Conservation (phyloP, 116 monocot genomes). For the Dioscorea cayenensis region DNA sequence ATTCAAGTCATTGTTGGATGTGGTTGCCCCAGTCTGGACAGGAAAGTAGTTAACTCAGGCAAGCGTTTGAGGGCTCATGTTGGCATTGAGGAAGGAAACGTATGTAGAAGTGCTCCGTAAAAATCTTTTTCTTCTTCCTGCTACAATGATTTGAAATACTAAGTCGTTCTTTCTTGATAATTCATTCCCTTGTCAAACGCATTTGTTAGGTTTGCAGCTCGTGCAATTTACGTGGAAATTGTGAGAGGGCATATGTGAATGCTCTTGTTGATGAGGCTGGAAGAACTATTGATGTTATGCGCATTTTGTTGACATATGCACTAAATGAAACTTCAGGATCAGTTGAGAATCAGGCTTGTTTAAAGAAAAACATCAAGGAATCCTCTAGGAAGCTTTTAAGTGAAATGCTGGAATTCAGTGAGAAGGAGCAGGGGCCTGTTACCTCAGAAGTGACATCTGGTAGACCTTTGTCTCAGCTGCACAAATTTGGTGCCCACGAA, state of each 20-base stretch:
- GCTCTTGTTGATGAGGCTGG: conserved; percentile 56
- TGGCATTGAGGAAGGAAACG: conserved; percentile 86
- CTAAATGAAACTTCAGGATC: conserved; percentile 35
- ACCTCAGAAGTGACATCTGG: not conserved
- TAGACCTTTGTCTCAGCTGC: conserved; percentile 4
- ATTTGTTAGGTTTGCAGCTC: conserved; percentile 61
- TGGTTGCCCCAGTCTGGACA: conserved; percentile 87
- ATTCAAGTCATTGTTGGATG: conserved; percentile 47
- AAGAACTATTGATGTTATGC: conserved; percentile 85
- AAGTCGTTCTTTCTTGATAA: not conserved
- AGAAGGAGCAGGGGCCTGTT: conserved; percentile 20
- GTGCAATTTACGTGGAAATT: conserved; percentile 60
- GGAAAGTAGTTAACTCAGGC: conserved; percentile 90
- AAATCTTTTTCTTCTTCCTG: not conserved
- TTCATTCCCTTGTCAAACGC: not conserved
- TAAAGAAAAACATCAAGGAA: conserved; percentile 36
- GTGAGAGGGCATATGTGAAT: conserved; percentile 76
- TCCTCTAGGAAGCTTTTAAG: conserved; percentile 61
- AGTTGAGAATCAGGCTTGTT: conserved; percentile 25
- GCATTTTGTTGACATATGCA: conserved; percentile 67
- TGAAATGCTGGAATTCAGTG: conserved; percentile 38
- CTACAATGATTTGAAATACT: not conserved
- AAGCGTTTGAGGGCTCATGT: conserved; percentile 87
- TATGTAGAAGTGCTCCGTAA: conserved; percentile 16
- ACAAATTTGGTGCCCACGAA: conserved; percentile 9